phyloP scores from a whole-genome alignment of 176 grass and related monocot genomes.

The Carex pumila region DNA sequence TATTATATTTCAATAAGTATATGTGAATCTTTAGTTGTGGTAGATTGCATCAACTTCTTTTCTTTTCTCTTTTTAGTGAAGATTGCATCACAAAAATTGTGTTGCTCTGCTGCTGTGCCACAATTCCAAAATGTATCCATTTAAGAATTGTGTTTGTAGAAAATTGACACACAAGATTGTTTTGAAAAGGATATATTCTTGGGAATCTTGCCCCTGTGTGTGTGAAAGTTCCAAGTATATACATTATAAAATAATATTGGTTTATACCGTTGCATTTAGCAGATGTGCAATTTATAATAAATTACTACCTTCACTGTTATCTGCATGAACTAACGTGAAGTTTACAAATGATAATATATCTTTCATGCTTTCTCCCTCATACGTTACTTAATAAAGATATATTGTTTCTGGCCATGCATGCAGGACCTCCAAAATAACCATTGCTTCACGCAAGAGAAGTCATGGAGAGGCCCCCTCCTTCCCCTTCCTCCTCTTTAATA shows the following conservation, averaged over 20 bases:
- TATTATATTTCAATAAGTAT: neutral
- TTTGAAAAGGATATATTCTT: neutral
- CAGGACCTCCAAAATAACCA: slow-evolving; percentile 9
- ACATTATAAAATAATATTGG: neutral
- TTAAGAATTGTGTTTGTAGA: neutral
- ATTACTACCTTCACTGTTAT: neutral
- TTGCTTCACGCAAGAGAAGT: slow-evolving; percentile 40
- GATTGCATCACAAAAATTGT: neutral
- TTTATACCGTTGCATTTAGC: neutral
- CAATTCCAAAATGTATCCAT: too few species aligned
- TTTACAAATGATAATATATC: neutral
- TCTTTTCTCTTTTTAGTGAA: neutral
- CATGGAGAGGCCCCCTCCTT: slow-evolving; percentile 23
- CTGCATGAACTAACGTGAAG: slow-evolving; percentile 8
- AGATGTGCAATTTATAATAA: slow-evolving; percentile 4
- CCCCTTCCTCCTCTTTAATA: slow-evolving; percentile 13
- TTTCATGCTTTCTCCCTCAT: slow-evolving; percentile 11
- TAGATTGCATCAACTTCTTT: too few species aligned
- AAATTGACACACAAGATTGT: neutral
- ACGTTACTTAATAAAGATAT: neutral
- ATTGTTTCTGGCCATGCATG: slow-evolving; percentile 11
- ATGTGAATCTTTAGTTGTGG: neutral
- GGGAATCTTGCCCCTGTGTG: neutral
- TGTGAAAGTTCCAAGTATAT: neutral
- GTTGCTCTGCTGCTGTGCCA: neutral